Percentiles rank a stretch among this genome's conserved stretches.
These are phyloP conservation scores for Coccomyxa sp. DNA, from an alignment of 139 green algal genomes.

Conservation along the genomic window DNA sequence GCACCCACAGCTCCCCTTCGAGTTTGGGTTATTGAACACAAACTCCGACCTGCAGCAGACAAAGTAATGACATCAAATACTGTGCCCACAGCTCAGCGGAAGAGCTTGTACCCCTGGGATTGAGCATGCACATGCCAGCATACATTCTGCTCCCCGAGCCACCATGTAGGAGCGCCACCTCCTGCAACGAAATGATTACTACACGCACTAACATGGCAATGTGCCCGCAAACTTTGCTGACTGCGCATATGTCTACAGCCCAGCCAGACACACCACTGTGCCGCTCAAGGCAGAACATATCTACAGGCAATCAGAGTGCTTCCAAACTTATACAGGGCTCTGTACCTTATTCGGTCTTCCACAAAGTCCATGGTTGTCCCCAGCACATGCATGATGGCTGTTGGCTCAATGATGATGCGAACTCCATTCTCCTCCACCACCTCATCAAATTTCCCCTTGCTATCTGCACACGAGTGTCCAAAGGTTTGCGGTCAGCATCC, in stretches of 20 bases:
- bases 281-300: background rate
- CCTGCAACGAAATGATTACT: background rate
- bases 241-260: background rate
- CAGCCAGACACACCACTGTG: background rate
- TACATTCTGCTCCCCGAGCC: background rate
- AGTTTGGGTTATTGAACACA: constrained; percentile 93
- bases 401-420: constrained; percentile 86
- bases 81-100: background rate
- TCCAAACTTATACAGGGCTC: background rate
- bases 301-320: background rate
- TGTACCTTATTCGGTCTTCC: constrained; percentile 78
- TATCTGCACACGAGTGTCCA: constrained; percentile 62
- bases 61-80: background rate
- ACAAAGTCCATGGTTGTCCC: constrained; percentile 97
- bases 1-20: constrained; percentile 90
- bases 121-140: background rate
- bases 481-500: background rate
- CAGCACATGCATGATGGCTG: constrained; percentile 95
- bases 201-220: background rate
- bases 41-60: constrained; percentile 74
- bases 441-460: constrained; percentile 93
- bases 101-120: background rate
- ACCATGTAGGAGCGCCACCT: background rate
- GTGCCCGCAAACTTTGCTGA: background rate
- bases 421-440: constrained; percentile 89